A percentile compares a stretch with the other conserved stretches of the same genome.
These are phyloP conservation scores for Aureobasidium sp. DNA, from an alignment of 2,329 filamentous ascomycete genomes.

Conservation along the genomic window DNA sequence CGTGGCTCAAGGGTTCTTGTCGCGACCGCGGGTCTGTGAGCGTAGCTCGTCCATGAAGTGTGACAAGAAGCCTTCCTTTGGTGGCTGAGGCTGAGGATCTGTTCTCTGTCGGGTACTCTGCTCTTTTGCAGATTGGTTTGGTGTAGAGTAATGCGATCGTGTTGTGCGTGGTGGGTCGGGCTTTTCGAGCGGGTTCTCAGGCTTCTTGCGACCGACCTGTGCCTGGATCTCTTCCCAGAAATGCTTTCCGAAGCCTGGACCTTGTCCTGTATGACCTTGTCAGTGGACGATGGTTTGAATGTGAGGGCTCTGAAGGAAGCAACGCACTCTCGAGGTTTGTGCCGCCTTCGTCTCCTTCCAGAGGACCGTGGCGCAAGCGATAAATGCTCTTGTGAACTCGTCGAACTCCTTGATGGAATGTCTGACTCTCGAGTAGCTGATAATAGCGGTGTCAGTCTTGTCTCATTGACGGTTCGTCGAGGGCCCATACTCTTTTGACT, in stretches of 20 bases:
- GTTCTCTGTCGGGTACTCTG: no score
- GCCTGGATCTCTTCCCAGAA: conserved; percentile 46
- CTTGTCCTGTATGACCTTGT: conserved; percentile 14
- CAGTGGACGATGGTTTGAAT: neutral
- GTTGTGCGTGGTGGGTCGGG: neutral
- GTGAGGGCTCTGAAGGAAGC: neutral
- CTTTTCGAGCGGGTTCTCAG: neutral
- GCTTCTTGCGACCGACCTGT: conserved; percentile 21
- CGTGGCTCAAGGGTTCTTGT: neutral
- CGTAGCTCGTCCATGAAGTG: conserved; percentile 44
- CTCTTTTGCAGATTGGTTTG: neutral
- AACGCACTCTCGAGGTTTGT: conserved; percentile 35
- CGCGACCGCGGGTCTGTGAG: conserved; percentile 32
- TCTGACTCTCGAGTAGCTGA: conserved; percentile 44
- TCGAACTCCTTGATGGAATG: conserved; percentile 47
- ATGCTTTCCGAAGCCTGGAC: conserved; percentile 36
- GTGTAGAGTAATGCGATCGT: neutral
- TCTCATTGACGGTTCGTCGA: neutral
- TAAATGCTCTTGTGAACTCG: conserved; percentile 41
- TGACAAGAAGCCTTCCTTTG: conserved; percentile 30
- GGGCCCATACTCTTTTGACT: conserved; percentile 11
- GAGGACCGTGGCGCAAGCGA: conserved; percentile 37
- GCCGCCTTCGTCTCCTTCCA: conserved; percentile 41
- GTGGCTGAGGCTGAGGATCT: neutral
- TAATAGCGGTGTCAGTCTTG: conserved; percentile 19